phyloP scores from a whole-genome alignment of 768 basidiomycete species.

The Russula brevipes region DNA sequence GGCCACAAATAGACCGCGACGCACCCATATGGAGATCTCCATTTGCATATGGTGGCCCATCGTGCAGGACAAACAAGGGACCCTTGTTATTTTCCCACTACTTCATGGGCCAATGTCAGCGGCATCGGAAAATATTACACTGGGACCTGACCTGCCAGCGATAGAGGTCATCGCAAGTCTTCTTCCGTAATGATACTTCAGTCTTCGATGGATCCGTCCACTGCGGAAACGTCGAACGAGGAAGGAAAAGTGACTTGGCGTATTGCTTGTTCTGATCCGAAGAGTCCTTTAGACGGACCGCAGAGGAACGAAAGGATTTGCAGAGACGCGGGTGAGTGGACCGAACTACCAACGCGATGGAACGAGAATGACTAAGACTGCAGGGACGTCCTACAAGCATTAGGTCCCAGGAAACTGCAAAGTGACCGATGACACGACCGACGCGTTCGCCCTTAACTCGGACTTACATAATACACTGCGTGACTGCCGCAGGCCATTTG shows the following conservation, averaged over 20 bases:
- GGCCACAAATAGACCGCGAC: slow-evolving; percentile 13
- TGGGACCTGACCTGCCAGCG: slow-evolving; percentile 59
- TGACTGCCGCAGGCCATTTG: no score
- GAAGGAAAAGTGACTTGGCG: slow-evolving; percentile 67
- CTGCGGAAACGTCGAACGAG: slow-evolving; percentile 75
- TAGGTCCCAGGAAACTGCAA: not conserved
- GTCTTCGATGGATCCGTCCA: slow-evolving; percentile 60
- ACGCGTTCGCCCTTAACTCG: no score
- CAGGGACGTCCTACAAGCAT: not conserved
- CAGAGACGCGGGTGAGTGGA: not conserved
- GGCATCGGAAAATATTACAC: not conserved
- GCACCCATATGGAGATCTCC: slow-evolving; percentile 92
- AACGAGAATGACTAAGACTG: not conserved
- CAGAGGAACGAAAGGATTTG: not conserved
- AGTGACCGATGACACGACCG: no score
- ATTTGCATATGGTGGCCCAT: slow-evolving; percentile 97
- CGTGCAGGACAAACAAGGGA: slow-evolving; percentile 79
- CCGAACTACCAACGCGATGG: not conserved
- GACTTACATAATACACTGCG: no score
- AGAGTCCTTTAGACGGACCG: not conserved
- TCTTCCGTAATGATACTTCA: slow-evolving; percentile 51
- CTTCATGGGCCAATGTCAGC: not conserved
- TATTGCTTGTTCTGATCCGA: slow-evolving; percentile 36
- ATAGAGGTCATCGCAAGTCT: slow-evolving; percentile 74
- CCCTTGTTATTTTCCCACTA: slow-evolving; percentile 65